A percentile compares a stretch with the other conserved stretches of the same genome.
Conservation (phyloP, 1,284 basidiomycete species). For the Cutaneotrichosporon sp. region DNA sequence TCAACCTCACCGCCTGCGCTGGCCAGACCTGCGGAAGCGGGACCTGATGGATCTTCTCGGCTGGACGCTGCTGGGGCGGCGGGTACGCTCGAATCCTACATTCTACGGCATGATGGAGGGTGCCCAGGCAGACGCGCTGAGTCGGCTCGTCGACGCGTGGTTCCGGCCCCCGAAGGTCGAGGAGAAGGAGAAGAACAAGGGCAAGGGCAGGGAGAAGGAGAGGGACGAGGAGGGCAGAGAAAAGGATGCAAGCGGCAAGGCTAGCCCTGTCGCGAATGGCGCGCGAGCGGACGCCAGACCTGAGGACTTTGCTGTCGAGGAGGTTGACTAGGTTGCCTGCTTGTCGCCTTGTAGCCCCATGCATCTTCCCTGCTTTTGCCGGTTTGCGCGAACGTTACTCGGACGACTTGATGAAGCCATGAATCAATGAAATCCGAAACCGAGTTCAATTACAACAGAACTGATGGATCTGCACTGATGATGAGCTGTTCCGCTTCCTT, state of each 20-base stretch:
- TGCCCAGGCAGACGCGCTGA: constrained; percentile 57
- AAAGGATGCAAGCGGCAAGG: background rate
- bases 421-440: too few species aligned
- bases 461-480: too few species aligned
- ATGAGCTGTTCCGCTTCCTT: too few species aligned
- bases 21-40: constrained; percentile 56
- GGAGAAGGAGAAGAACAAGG: background rate
- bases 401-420: too few species aligned
- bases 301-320: background rate
- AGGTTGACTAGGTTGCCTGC: background rate
- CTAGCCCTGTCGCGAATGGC: background rate
- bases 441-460: too few species aligned
- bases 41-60: constrained; percentile 70
- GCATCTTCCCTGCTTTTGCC: too few species aligned
- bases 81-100: constrained; percentile 72
- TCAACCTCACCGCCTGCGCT: constrained; percentile 22
- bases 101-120: constrained; percentile 66
- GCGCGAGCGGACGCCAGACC: background rate
- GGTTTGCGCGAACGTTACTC: too few species aligned
- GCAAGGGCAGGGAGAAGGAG: background rate
- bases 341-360: too few species aligned
- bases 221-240: background rate
- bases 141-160: constrained; percentile 62
- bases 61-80: constrained; percentile 72
- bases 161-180: constrained; percentile 8